These are phyloP conservation scores for Linum trigynum DNA, from an alignment of 345 rosid genomes.

Conservation along the genomic window DNA sequence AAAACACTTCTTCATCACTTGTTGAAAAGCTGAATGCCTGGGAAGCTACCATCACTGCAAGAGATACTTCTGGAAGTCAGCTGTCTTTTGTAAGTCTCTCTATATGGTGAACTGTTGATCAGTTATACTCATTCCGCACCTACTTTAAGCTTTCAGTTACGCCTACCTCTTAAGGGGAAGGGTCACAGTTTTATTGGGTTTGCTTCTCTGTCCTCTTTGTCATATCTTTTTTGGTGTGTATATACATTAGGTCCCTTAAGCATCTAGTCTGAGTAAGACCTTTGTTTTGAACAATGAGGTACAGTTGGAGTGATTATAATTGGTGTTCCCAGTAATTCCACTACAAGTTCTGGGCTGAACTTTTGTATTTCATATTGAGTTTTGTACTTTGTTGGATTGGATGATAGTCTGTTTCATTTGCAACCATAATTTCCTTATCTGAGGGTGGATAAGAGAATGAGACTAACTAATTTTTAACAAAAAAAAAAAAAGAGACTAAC, in stretches of 20 bases:
- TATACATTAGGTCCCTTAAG: neutral
- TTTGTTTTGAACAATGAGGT: neutral
- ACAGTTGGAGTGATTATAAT: neutral
- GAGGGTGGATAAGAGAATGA: neutral
- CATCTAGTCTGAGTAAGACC: neutral
- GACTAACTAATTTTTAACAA: too few species aligned
- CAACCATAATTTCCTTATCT: neutral
- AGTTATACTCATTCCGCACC: neutral
- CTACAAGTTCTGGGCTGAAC: neutral
- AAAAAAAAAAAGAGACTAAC: too few species aligned
- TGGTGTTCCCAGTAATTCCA: neutral
- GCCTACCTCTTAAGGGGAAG: neutral
- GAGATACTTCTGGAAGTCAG: slow-evolving; percentile 64
- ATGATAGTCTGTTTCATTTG: neutral
- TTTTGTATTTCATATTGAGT: too few species aligned
- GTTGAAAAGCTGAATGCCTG: slow-evolving; percentile 53
- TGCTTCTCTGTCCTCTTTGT: neutral
- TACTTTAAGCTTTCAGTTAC: neutral
- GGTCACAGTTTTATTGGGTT: neutral
- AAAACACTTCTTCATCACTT: slow-evolving; percentile 35
- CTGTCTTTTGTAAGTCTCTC: slow-evolving; percentile 53
- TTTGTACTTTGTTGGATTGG: neutral
- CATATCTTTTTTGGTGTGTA: neutral
- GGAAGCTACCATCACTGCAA: slow-evolving; percentile 58
- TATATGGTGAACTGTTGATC: neutral